Percentiles rank a stretch among this genome's conserved stretches.
Evolutionary conservation across 2,329 filamentous ascomycete species (phyloP).

Genomic region (Cercospora sp.): DNA sequence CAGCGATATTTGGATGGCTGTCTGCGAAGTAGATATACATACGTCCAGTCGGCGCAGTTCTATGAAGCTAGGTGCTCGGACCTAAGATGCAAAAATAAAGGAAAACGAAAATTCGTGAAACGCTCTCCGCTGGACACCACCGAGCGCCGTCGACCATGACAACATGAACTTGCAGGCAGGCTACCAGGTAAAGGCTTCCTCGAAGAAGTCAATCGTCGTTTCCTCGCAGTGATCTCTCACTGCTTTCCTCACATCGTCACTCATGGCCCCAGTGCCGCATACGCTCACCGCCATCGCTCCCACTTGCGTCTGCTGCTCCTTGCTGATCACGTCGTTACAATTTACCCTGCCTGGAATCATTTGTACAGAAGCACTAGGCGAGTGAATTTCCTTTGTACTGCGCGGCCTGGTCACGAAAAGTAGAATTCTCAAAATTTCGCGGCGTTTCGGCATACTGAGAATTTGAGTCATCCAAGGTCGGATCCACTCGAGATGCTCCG

Average conservation of each 20-base stretch:
- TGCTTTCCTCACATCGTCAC: conserved; percentile 70
- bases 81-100: not conserved
- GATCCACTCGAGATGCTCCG: conserved; percentile 89
- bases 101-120: not conserved
- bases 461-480: conserved; percentile 88
- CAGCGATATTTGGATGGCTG: not conserved
- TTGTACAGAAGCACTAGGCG: conserved; percentile 75
- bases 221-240: conserved; percentile 64
- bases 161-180: not conserved
- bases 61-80: not conserved
- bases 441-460: conserved; percentile 74
- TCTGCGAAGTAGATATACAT: not conserved
- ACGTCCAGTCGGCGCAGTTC: not conserved
- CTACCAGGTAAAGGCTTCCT: conserved; percentile 73
- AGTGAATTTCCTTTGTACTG: conserved; percentile 77
- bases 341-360: conserved; percentile 92
- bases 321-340: conserved; percentile 72
- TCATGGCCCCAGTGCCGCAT: conserved; percentile 71
- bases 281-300: conserved; percentile 88
- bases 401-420: conserved; percentile 89
- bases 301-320: conserved; percentile 77
- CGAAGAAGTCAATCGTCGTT: conserved; percentile 72
- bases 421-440: conserved; percentile 80
- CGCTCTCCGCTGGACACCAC: not conserved
- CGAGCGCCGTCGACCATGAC: not conserved